phyloP scores from a whole-genome alignment of 2,329 filamentous ascomycete genomes.

The Albophoma yamanashiensis region DNA sequence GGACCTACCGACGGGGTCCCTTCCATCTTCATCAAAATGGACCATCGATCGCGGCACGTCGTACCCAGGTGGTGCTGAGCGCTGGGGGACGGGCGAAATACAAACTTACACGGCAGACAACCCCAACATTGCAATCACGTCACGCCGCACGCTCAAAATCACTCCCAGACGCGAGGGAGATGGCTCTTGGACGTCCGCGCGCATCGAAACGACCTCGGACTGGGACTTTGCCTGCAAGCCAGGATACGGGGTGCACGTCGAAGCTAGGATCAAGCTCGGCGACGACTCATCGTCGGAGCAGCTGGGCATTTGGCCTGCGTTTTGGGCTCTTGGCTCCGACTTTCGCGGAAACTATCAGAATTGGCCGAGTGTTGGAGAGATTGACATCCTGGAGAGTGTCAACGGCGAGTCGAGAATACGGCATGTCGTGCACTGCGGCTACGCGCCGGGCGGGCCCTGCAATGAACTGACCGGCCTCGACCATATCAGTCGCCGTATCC shows the following conservation, averaged over 20 bases:
- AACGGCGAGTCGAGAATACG: slow-evolving; percentile 25
- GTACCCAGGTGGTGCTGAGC: slow-evolving; percentile 32
- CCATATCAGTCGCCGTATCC: slow-evolving; percentile 7
- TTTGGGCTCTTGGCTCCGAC: slow-evolving; percentile 30
- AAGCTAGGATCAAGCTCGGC: slow-evolving; percentile 27
- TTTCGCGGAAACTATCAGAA: slow-evolving; percentile 26
- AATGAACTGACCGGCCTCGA: slow-evolving; percentile 27
- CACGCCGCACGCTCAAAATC: slow-evolving; percentile 25
- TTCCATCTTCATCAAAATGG: slow-evolving; percentile 30
- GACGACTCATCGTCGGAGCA: slow-evolving; percentile 12
- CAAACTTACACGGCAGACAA: slow-evolving; percentile 30
- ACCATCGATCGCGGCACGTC: slow-evolving; percentile 29
- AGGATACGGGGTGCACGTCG: slow-evolving; percentile 24
- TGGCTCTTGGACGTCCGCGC: slow-evolving; percentile 30
- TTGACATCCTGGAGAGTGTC: slow-evolving; percentile 32
- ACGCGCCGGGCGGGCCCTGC: slow-evolving; percentile 26
- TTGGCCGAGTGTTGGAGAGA: slow-evolving; percentile 32
- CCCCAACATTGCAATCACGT: slow-evolving; percentile 29
- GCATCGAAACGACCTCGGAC: slow-evolving; percentile 25
- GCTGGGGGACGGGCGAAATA: slow-evolving; percentile 39
- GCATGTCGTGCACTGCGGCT: slow-evolving; percentile 31
- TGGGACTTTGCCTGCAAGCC: slow-evolving; percentile 22
- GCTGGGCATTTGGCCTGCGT: slow-evolving; percentile 34
- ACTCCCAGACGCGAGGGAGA: slow-evolving; percentile 14
- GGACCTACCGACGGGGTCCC: not conserved